These are phyloP conservation scores for Lyophyllum decastes DNA, from an alignment of 768 basidiomycete genomes.

Conservation along the genomic window DNA sequence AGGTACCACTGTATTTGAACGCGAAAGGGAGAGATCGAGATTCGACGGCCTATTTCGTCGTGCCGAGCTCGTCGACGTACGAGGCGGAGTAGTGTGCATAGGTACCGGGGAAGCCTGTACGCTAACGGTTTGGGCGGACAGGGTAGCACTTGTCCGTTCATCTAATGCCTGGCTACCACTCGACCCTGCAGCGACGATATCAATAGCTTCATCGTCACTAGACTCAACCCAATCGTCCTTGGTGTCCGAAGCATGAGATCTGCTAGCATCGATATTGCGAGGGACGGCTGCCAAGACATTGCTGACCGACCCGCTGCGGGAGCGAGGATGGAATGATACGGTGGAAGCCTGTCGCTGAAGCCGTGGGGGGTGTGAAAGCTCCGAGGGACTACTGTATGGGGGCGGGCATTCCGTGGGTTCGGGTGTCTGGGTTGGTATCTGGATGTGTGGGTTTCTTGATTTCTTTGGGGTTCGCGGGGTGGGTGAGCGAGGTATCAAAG, in stretches of 20 bases:
- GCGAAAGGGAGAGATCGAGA: constrained; percentile 56
- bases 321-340: constrained; percentile 42
- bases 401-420: constrained; percentile 62
- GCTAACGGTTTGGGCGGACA: constrained; percentile 30
- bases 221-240: constrained; percentile 76
- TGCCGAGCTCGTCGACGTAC: constrained; percentile 27
- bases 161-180: constrained; percentile 83
- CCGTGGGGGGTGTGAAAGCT: constrained; percentile 30
- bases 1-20: constrained; percentile 35
- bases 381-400: constrained; percentile 50
- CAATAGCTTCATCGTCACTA: constrained; percentile 87
- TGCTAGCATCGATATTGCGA: constrained; percentile 32
- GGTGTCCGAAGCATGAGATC: constrained; percentile 40
- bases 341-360: constrained; percentile 43
- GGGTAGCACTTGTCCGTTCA: constrained; percentile 73
- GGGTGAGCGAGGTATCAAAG: constrained; percentile 45
- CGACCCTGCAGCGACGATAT: constrained; percentile 76
- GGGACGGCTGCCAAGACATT: constrained; percentile 57
- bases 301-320: constrained; percentile 57
- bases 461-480: constrained; percentile 35
- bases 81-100: constrained; percentile 31
- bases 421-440: constrained; percentile 26
- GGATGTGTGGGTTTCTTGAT: constrained; percentile 31
- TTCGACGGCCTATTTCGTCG: constrained; percentile 67
- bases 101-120: constrained; percentile 26